These are phyloP conservation scores for Nakaseomyces nivariensis DNA, from an alignment of 1,139 yeast genomes.

Conservation along the genomic window DNA sequence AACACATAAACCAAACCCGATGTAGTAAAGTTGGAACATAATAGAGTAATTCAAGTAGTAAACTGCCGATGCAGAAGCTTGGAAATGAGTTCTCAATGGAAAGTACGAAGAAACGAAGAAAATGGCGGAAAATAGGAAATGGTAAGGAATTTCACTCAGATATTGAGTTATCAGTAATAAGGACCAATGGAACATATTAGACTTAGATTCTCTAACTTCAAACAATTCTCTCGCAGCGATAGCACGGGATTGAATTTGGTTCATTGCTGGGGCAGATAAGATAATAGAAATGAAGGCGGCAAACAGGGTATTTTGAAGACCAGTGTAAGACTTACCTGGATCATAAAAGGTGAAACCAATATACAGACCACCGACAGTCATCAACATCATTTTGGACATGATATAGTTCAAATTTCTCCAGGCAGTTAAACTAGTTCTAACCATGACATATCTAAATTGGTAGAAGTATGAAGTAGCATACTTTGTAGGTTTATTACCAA, in stretches of 20 bases:
- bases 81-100: conserved; percentile 42
- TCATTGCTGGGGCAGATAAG: conserved; percentile 34
- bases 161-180: conserved; percentile 43
- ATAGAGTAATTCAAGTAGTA: conserved; percentile 44
- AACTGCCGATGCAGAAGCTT: conserved; percentile 45
- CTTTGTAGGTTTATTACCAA: conserved; percentile 12
- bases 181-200: conserved; percentile 61
- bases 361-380: conserved; percentile 33
- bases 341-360: conserved; percentile 40
- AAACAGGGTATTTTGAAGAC: conserved; percentile 41
- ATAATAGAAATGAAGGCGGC: conserved; percentile 40
- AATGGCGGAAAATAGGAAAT: conserved; percentile 41
- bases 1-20: conserved; percentile 45
- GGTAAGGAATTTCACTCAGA: conserved; percentile 47
- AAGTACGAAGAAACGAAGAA: conserved; percentile 48
- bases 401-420: conserved; percentile 39
- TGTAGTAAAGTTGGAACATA: conserved; percentile 47
- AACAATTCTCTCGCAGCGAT: conserved; percentile 45
- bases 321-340: conserved; percentile 29
- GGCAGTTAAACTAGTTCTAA: conserved; percentile 33
- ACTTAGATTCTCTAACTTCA: conserved; percentile 55
- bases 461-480: conserved; percentile 35
- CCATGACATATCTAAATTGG: conserved; percentile 32
- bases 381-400: conserved; percentile 35
- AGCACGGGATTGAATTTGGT: conserved; percentile 40